Evolutionary conservation across 2,329 filamentous ascomycete genomes (phyloP).

Genomic region (Cadophora gregata): DNA sequence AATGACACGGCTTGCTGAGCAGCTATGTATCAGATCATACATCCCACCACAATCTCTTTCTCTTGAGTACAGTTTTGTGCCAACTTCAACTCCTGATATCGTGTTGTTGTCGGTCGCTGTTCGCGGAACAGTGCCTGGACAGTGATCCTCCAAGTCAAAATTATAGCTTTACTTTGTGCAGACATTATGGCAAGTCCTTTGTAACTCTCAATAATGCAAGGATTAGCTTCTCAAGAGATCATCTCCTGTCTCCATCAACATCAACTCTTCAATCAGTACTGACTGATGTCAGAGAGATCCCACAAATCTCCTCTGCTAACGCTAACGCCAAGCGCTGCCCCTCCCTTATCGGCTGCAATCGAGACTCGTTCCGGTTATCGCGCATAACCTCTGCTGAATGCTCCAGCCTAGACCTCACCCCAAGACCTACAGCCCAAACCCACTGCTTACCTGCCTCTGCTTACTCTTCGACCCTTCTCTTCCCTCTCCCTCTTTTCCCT

Average conservation of each 20-base stretch:
- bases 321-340: not conserved
- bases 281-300: not conserved
- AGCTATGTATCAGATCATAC: not conserved
- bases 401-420: not conserved
- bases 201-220: too few relatives aligned
- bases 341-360: slow-evolving; percentile 6
- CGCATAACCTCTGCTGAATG: not conserved
- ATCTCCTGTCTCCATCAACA: too few relatives aligned
- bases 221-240: too few relatives aligned
- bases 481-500: not conserved
- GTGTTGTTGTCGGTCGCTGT: not conserved
- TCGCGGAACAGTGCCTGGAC: not conserved
- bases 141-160: not conserved
- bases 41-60: not conserved
- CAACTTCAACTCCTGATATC: not conserved
- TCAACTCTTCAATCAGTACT: not conserved
- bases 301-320: not conserved
- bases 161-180: too few relatives aligned
- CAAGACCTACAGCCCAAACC: not conserved
- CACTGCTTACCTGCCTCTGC: not conserved
- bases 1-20: slow-evolving; percentile 15
- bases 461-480: not conserved
- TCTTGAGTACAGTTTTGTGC: not conserved
- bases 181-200: not conserved
- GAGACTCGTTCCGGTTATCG: slow-evolving; percentile 2